Percentiles rank a stretch among this genome's conserved stretches.
Evolutionary conservation across 2,329 filamentous ascomycete genomes (phyloP).

Genomic region (Alternaria ethzedia): DNA sequence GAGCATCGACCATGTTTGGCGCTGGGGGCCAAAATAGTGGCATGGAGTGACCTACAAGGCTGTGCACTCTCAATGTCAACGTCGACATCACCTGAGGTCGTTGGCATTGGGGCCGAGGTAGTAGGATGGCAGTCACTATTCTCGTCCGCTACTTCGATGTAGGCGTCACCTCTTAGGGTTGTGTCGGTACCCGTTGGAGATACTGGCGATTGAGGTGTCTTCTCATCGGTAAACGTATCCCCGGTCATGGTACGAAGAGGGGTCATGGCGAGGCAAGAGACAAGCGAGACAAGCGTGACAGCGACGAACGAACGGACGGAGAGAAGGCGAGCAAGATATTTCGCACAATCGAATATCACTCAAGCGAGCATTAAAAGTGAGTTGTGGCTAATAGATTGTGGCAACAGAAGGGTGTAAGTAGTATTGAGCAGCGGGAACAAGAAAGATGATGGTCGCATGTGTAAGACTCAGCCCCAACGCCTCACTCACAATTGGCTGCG

Average conservation of each 20-base stretch:
- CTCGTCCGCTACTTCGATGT: conserved; percentile 38
- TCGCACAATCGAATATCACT: conserved; percentile 14
- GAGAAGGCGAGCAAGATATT: conserved; percentile 2
- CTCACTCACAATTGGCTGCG: conserved; percentile 24
- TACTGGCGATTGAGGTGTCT: conserved; percentile 29
- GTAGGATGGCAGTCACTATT: conserved; percentile 17
- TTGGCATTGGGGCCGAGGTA: conserved; percentile 11
- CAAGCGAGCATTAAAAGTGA: conserved; percentile 22
- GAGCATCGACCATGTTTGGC: background rate
- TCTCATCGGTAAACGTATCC: conserved; percentile 37
- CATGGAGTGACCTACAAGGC: conserved; percentile 37
- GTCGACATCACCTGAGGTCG: conserved; percentile 18
- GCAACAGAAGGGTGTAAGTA: conserved; percentile 36
- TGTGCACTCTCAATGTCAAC: conserved; percentile 29
- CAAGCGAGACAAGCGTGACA: no score
- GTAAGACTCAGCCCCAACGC: conserved; percentile 21
- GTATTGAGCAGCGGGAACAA: conserved; percentile 12
- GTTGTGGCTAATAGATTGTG: conserved; percentile 36
- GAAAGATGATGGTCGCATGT: conserved; percentile 9
- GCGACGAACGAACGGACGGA: background rate
- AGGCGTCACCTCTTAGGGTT: conserved; percentile 39
- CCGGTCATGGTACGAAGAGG: conserved; percentile 41
- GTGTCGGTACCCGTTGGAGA: conserved; percentile 39
- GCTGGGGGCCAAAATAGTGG: conserved; percentile 20
- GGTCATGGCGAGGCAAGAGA: conserved; percentile 25